These are phyloP conservation scores for Dictyostelium discoideum DNA, from an alignment of 78 protist species.

Conservation along the genomic window dicty_2.7 NC_007088.5:8460001-8460500, in stretches of 20 bases:
- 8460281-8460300: constrained; percentile 24
- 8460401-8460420: neutral
- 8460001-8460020: neutral
- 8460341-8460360: constrained; percentile 20
- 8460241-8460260: constrained; percentile 15
- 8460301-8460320: constrained; percentile 65
- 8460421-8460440: neutral
- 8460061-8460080: neutral
- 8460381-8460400: neutral
- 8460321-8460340: constrained; percentile 45
- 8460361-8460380: neutral
- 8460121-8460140: constrained; percentile 46
- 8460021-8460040: neutral
- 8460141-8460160: neutral
- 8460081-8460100: constrained; percentile 62
- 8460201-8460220: too few species aligned
- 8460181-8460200: neutral
- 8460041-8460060: neutral
- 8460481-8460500: neutral
- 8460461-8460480: neutral
- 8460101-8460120: constrained; percentile 67
- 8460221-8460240: neutral
- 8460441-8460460: neutral
- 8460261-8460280: constrained; percentile 4
- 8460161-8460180: neutral